A percentile compares a stretch with the other conserved stretches of the same genome.
Evolutionary conservation across 805 yeast species (phyloP).

Genomic region (Saccharomycopsis oosterbeekiorum): DNA sequence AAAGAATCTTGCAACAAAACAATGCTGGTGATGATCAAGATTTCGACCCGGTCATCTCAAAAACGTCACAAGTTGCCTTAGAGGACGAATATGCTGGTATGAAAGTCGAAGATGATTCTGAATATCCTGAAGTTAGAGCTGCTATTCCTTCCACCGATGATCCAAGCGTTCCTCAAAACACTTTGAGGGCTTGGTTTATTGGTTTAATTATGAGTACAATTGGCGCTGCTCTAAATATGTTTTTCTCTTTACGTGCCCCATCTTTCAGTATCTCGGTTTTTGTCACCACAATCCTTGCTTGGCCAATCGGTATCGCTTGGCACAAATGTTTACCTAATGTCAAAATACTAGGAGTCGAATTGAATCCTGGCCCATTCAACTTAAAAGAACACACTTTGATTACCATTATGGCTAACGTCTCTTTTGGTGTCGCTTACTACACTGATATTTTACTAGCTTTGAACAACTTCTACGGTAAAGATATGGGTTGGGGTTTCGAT

Average conservation of each 20-base stretch:
- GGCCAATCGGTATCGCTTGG: conserved; percentile 40
- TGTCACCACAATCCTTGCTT: conserved; percentile 44
- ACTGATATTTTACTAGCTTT: conserved; percentile 47
- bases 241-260: conserved; percentile 45
- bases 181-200: conserved; percentile 45
- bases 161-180: conserved; percentile 36
- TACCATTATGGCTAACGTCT: conserved; percentile 41
- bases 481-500: conserved; percentile 44
- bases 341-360: conserved; percentile 23
- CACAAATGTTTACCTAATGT: conserved; percentile 23
- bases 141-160: conserved; percentile 46
- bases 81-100: conserved; percentile 29
- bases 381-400: conserved; percentile 53
- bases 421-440: conserved; percentile 42
- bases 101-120: conserved; percentile 27
- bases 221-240: conserved; percentile 47
- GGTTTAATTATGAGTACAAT: conserved; percentile 40
- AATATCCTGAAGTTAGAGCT: conserved; percentile 51
- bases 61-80: conserved; percentile 7
- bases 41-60: conserved; percentile 8
- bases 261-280: conserved; percentile 36
- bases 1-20: conserved; percentile 1
- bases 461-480: conserved; percentile 35
- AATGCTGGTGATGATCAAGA: conserved; percentile 4
- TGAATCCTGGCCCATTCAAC: conserved; percentile 54